Conservation (phyloP, 768 basidiomycete genomes). For the Kwoniella dendrophila region DNA sequence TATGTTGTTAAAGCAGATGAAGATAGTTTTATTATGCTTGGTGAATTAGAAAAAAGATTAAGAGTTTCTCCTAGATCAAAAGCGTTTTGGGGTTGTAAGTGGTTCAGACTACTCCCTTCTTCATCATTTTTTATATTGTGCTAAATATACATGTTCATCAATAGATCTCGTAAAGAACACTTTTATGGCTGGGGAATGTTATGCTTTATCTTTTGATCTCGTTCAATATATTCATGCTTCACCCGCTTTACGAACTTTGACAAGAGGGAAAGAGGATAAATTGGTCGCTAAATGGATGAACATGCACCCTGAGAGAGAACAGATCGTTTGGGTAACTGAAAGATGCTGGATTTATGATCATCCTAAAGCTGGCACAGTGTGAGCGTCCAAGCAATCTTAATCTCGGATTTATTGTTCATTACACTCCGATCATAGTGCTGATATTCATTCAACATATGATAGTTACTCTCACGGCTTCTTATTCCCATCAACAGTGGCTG, state of each 20-base stretch:
- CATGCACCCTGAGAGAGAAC: conserved; percentile 68
- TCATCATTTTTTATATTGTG: background rate
- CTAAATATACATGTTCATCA: background rate
- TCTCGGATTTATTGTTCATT: background rate
- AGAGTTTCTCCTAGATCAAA: conserved; percentile 70
- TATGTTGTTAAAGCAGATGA: conserved; percentile 94
- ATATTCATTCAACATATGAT: background rate
- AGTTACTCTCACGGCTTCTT: conserved; percentile 94
- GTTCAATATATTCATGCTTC: conserved; percentile 85
- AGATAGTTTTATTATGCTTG: conserved; percentile 91
- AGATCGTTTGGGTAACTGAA: conserved; percentile 87
- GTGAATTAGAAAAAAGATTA: conserved; percentile 87
- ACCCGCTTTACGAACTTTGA: conserved; percentile 66
- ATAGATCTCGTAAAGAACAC: conserved; percentile 74
- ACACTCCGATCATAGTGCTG: background rate
- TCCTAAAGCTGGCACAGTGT: conserved; percentile 90
- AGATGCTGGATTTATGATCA: conserved; percentile 98
- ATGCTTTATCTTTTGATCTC: conserved; percentile 84
- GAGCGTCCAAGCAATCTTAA: conserved; percentile 57
- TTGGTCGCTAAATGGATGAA: conserved; percentile 86
- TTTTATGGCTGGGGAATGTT: conserved; percentile 95
- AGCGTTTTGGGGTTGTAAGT: conserved; percentile 56
- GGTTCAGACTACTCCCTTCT: no score
- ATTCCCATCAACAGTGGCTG: conserved; percentile 81
- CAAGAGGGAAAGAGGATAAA: conserved; percentile 87